A percentile compares a stretch with the other conserved stretches of the same genome.
Conservation (phyloP, 306 rosid species). For the Sphenostylis stenocarpa region DNA sequence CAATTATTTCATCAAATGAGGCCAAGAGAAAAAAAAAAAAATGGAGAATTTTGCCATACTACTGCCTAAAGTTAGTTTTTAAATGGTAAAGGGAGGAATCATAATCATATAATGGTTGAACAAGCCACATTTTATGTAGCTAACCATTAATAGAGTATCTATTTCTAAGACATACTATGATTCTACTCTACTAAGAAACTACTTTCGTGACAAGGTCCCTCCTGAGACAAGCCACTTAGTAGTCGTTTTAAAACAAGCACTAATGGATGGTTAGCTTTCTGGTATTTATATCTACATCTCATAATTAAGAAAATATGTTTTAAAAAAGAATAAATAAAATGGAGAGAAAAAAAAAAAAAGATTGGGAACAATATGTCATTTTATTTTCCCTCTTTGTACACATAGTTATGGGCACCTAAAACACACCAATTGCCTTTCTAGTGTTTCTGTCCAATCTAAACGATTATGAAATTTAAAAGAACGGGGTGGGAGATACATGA, state of each 20-base stretch:
- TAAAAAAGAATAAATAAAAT: background rate
- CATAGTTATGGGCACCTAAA: slow-evolving; percentile 10
- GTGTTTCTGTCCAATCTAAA: slow-evolving; percentile 9
- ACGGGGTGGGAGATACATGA: background rate
- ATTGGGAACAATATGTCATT: background rate
- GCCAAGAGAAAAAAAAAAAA: background rate
- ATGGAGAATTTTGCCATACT: background rate
- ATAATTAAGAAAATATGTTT: background rate
- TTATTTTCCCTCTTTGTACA: background rate
- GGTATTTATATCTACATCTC: background rate
- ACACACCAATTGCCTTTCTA: background rate
- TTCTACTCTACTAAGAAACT: slow-evolving; percentile 25
- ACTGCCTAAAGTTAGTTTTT: slow-evolving; percentile 14
- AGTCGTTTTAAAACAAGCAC: background rate
- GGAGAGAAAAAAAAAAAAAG: background rate
- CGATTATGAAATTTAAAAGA: background rate
- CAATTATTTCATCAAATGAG: slow-evolving; percentile 25
- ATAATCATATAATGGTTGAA: slow-evolving; percentile 3
- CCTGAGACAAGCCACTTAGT: background rate
- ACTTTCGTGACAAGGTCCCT: background rate
- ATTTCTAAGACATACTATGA: background rate
- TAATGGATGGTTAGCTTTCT: background rate
- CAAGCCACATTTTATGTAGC: background rate
- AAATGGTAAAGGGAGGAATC: slow-evolving; percentile 1
- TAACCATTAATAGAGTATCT: background rate